phyloP scores from a whole-genome alignment of 2,329 filamentous ascomycete genomes.

The Diaporthe nobilis region DNA sequence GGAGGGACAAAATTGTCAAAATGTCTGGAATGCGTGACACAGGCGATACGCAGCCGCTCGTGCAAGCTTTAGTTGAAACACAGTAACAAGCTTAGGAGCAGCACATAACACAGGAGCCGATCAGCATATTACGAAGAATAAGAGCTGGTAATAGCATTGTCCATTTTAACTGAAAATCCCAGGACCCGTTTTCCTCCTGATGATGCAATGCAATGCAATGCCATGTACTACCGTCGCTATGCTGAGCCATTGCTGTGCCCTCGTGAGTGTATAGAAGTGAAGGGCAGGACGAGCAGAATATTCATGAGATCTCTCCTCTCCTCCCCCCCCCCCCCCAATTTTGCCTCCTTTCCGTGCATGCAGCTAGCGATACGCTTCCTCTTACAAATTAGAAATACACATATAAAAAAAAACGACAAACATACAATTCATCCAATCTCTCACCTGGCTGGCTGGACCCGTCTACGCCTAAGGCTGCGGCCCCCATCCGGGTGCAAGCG shows the following conservation, averaged over 20 bases:
- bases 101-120: rapidly evolving
- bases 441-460: background rate
- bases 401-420: background rate
- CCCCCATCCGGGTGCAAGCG: constrained; percentile 25
- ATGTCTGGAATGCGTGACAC: no score
- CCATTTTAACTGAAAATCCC: background rate
- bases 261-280: background rate
- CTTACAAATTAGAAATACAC: constrained; percentile 16
- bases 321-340: background rate
- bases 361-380: constrained; percentile 7
- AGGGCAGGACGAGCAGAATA: background rate
- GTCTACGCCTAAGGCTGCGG: background rate
- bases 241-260: background rate
- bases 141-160: background rate
- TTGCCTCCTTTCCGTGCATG: constrained; percentile 2
- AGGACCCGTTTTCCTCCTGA: constrained; percentile 21
- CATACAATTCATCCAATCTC: background rate
- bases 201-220: constrained; percentile 33
- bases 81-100: background rate
- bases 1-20: no score
- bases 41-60: no score
- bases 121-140: background rate
- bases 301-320: background rate
- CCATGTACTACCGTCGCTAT: constrained; percentile 35
- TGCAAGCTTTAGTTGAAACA: background rate